Evolutionary conservation across 441 rosid genomes (phyloP), one percentile per base, ranked within the genome.

Genomic region (Syzygium syzygioides): DNA sequence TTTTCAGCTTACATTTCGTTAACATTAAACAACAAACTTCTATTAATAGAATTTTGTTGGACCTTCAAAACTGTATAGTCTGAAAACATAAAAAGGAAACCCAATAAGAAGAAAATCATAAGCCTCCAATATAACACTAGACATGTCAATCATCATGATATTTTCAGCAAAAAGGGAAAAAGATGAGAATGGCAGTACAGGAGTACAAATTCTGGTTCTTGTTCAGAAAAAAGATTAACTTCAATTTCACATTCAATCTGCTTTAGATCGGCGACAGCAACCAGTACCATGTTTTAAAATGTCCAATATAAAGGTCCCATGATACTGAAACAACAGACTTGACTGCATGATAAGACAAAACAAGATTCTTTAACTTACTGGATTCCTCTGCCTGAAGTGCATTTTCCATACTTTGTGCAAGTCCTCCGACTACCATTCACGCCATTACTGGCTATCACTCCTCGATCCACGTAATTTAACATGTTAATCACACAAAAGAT

Each of bases 371-470:
- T 41, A 60, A 37, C 99, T 95, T 96, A 98, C 99, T 98, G 99
- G 89, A 98, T 97, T 90, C 99, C 99, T 45, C 91, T 93, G 84
- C 99, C 99, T 79, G 97, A 57, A 86, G 94, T 94, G 94, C 99
- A 98, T 76, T 93, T 94, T 45, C 98, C 96, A 90, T 87, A 91
- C 54, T 94, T 91, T 56, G 96, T 90, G 93, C 99, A 98, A 84
- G 93, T 91, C 86, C 89, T 90, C 62, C 60, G 94, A 88, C 97
- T 96, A 52, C 99, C 99, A 90, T 98, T 97, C 86, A 98, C 96
- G 89, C 99, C 99, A 92, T 98, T 98, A 91, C 99, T 98, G 14
- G 99, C 99, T 56, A 98, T 98, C 55, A 98, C 93, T 87, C 99
- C 99, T 85, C 99, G 95, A 93, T 98, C 99, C 86, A 98, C 92